A percentile compares a stretch with the other conserved stretches of the same genome.
These are phyloP conservation scores for Cajanus cajan DNA, from an alignment of 306 rosid genomes.

Conservation along the genomic window DNA sequence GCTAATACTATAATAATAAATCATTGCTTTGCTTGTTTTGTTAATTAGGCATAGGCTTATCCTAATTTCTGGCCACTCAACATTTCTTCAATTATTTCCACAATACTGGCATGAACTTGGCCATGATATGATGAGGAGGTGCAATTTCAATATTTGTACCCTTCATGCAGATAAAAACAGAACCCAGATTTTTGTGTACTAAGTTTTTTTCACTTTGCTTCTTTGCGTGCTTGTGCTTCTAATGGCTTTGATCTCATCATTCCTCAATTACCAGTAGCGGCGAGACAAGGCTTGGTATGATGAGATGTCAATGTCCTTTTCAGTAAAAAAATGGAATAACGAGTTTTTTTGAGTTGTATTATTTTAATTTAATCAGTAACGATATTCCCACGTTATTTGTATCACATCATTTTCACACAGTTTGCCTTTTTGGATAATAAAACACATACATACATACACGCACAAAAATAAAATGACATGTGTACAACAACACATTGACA, in stretches of 20 bases:
- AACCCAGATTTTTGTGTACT: background rate
- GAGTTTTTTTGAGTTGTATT: slow-evolving; percentile 18
- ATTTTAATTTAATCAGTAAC: background rate
- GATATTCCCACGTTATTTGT: background rate
- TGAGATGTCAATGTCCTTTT: slow-evolving; percentile 18
- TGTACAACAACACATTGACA: background rate
- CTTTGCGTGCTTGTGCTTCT: background rate
- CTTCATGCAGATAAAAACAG: background rate
- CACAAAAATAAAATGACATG: slow-evolving; percentile 23
- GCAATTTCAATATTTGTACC: background rate
- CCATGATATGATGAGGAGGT: slow-evolving; percentile 21
- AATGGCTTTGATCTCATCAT: background rate
- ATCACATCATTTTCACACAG: background rate
- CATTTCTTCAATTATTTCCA: slow-evolving; percentile 7
- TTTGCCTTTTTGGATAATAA: background rate
- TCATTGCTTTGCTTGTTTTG: slow-evolving; percentile 30
- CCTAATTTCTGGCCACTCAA: slow-evolving; percentile 44
- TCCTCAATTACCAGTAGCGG: slow-evolving; percentile 8
- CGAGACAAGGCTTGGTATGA: slow-evolving; percentile 9
- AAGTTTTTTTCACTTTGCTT: background rate
- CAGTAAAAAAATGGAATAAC: background rate
- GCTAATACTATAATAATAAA: background rate
- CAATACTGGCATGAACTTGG: slow-evolving; percentile 29
- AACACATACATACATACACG: background rate
- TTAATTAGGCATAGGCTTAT: slow-evolving; percentile 15